Base-by-base conservation (phyloP, 129 eudicot genomes). In the Oenanthe sinensis region DNA sequence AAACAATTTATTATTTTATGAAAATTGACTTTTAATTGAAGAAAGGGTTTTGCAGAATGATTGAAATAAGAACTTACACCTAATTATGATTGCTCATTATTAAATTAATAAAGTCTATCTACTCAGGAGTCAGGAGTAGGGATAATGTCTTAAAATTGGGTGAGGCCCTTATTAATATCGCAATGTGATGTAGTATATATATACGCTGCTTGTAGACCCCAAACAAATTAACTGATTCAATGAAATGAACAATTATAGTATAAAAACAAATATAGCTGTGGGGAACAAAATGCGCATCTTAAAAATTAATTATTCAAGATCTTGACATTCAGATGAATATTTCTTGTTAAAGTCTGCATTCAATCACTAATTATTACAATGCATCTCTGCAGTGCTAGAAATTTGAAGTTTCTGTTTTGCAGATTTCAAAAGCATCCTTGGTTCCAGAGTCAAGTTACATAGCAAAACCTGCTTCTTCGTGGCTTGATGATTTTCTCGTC, bases 401-500 rank as follows among this genome's bases (percentile, higher is more conserved):
- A 26, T 74, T 49, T 81, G 19, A 71, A 19, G 36, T 24, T 47
- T 55, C 48, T 81, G 47, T 49, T 78, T 45, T 87, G 85, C 91
- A 94, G 97, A 94, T 94, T 81, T 71, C 97, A 24, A 90, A 86
- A 84, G 97, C 94, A 74, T 92, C 99, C 71, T 78, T 92, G 77
- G 81, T 76, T 50, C 97, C 99, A 39, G 91, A 89, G 73, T 86
- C 97, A 55, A 96, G 95, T 86, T 90, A 92, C 83, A 89, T 96
- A 73, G 97, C 99, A 71, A 96, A 96, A 87, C 99, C 99, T 54
- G 99, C 99, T 68, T 97, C 99, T 71, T 96, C 99, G 30, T 96
- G 99, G 99, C 96, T 96, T 78, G 99, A 96, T 80, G 99, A 96
- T 77, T 96, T 87, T 84, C 96, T 96, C 78, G 99, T 96, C 70